These are phyloP conservation scores for Penicillium cataractarum DNA, from an alignment of 495 filamentous ascomycete genomes.

Conservation along the genomic window DNA sequence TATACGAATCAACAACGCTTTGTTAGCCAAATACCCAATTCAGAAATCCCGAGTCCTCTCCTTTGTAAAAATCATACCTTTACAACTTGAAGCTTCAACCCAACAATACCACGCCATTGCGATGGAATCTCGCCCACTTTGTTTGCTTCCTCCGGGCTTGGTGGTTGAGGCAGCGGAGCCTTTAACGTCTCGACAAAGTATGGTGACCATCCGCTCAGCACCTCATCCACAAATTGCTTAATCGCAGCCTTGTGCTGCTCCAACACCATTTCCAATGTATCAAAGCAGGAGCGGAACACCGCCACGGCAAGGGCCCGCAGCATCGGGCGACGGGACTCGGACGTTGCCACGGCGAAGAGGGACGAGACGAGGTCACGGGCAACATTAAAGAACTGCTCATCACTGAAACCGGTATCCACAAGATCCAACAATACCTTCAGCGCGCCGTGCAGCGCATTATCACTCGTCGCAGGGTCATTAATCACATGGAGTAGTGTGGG, in stretches of 20 bases:
- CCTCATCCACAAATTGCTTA: conserved; percentile 84
- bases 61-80: conserved; percentile 54
- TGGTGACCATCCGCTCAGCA: conserved; percentile 79
- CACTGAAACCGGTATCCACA: conserved; percentile 88
- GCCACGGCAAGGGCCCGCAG: conserved; percentile 82
- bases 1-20: conserved; percentile 28
- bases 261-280: conserved; percentile 93
- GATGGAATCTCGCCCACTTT: conserved; percentile 49
- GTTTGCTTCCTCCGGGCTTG: conserved; percentile 58
- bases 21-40: conserved; percentile 10
- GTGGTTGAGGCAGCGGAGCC: conserved; percentile 66
- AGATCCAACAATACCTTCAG: conserved; percentile 85
- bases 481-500: conserved; percentile 79
- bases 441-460: conserved; percentile 83
- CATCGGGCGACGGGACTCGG: conserved; percentile 69
- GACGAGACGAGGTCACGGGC: conserved; percentile 81
- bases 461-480: conserved; percentile 61
- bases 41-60: background rate
- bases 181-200: conserved; percentile 80
- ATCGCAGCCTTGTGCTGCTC: conserved; percentile 85
- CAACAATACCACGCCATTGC: conserved; percentile 76
- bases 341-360: conserved; percentile 79
- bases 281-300: conserved; percentile 88
- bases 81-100: conserved; percentile 85
- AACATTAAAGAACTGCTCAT: conserved; percentile 89